Conservation (phyloP, 768 basidiomycete species). For the Suillus americanus region DNA sequence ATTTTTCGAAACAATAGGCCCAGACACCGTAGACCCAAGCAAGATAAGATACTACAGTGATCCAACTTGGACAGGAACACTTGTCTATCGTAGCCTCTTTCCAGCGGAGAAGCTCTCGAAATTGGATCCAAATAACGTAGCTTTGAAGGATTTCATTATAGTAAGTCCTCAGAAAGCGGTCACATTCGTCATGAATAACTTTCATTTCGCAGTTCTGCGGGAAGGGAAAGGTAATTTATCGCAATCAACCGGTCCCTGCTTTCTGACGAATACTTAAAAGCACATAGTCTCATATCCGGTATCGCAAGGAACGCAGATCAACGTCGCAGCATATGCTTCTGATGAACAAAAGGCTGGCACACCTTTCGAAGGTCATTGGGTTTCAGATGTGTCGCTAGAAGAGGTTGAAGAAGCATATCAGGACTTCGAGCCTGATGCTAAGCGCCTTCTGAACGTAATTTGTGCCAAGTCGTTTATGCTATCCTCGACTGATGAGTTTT, state of each 20-base stretch:
- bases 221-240: neutral
- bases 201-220: conserved; percentile 10
- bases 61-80: conserved; percentile 39
- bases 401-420: conserved; percentile 28
- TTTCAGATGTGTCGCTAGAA: conserved; percentile 24
- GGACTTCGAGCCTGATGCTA: conserved; percentile 35
- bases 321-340: conserved; percentile 32
- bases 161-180: conserved; percentile 15
- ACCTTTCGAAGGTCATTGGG: conserved; percentile 26
- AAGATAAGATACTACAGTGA: conserved; percentile 8
- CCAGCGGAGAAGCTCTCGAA: conserved; percentile 26
- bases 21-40: conserved; percentile 18
- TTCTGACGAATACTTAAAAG: conserved; percentile 19
- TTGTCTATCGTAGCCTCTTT: conserved; percentile 38
- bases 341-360: conserved; percentile 28
- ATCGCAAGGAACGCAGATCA: conserved; percentile 31
- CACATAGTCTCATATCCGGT: conserved; percentile 39
- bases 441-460: conserved; percentile 16
- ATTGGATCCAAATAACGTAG: conserved; percentile 17
- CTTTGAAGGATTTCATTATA: conserved; percentile 15
- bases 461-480: neutral
- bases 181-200: neutral
- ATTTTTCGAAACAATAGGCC: conserved; percentile 18
- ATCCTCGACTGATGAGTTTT: conserved; percentile 4
- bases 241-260: neutral